A percentile compares a stretch with the other conserved stretches of the same genome.
These are phyloP conservation scores for Actinomucor elegans DNA, from an alignment of 371 early-diverging fungal species.

Conservation along the genomic window DNA sequence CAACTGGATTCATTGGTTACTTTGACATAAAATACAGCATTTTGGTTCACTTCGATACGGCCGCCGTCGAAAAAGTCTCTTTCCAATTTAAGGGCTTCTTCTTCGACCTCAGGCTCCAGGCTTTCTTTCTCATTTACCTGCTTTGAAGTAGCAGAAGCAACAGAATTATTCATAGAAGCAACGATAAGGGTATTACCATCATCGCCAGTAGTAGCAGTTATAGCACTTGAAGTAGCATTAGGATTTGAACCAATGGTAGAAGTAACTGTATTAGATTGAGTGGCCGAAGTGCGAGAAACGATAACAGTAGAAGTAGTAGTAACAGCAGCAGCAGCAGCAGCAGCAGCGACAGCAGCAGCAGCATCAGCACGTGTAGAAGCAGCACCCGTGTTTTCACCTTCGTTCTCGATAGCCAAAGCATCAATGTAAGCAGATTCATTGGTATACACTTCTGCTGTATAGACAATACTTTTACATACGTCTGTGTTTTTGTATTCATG, in stretches of 20 bases:
- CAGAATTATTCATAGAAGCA: no score
- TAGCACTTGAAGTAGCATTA: no score
- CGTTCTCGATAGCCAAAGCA: constrained; percentile 29
- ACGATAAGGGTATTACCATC: no score
- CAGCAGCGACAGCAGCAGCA: not conserved
- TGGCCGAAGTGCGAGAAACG: not conserved
- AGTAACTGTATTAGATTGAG: no score
- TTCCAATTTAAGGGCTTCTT: constrained; percentile 43
- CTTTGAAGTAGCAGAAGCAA: not conserved
- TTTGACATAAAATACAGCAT: constrained; percentile 57
- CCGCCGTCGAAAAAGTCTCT: constrained; percentile 60
- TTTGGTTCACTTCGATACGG: constrained; percentile 55
- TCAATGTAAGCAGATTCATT: constrained; percentile 39
- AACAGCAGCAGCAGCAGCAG: no score
- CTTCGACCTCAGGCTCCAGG: not conserved
- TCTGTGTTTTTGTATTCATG: constrained; percentile 94
- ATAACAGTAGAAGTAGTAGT: not conserved
- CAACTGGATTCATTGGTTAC: constrained; percentile 50
- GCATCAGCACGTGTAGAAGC: not conserved
- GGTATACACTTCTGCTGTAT: constrained; percentile 51
- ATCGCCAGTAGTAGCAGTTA: no score
- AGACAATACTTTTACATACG: constrained; percentile 74
- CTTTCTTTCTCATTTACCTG: no score
- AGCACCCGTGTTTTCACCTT: constrained; percentile 4
- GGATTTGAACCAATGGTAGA: no score